These are phyloP conservation scores for Phytophthora europaea DNA, from an alignment of 352 stramenopile genomes.

Conservation along the genomic window DNA sequence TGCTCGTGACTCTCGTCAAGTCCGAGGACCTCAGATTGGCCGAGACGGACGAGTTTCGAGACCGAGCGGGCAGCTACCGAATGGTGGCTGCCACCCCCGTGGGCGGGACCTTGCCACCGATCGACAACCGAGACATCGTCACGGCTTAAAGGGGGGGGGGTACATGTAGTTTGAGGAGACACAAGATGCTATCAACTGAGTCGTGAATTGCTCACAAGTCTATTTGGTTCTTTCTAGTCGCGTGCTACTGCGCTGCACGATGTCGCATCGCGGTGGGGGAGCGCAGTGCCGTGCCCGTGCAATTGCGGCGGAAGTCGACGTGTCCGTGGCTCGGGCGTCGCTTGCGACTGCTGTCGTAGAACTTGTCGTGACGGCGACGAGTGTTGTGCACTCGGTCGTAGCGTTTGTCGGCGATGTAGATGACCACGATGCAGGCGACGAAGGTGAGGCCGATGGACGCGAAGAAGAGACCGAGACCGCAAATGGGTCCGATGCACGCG, in stretches of 20 bases:
- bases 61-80: slow-evolving; percentile 37
- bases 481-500: slow-evolving; percentile 48
- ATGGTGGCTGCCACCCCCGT: slow-evolving; percentile 29
- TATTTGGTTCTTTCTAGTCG: slow-evolving; percentile 10
- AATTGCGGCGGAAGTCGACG: slow-evolving; percentile 27
- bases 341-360: slow-evolving; percentile 30
- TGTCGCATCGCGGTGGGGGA: slow-evolving; percentile 15
- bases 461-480: slow-evolving; percentile 54
- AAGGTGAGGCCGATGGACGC: slow-evolving; percentile 48
- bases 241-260: slow-evolving; percentile 26
- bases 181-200: not conserved
- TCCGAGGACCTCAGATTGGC: slow-evolving; percentile 14
- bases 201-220: slow-evolving; percentile 3
- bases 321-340: slow-evolving; percentile 27
- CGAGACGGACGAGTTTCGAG: slow-evolving; percentile 22
- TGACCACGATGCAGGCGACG: slow-evolving; percentile 42
- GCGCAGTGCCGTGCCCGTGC: slow-evolving; percentile 20
- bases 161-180: not conserved
- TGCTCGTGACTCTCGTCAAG: slow-evolving; percentile 48
- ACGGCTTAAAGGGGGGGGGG: slow-evolving; percentile 15
- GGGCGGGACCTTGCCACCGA: slow-evolving; percentile 8
- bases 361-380: slow-evolving; percentile 32
- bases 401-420: slow-evolving; percentile 51
- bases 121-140: slow-evolving; percentile 26
- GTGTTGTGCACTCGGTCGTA: slow-evolving; percentile 36